These are phyloP conservation scores for Anisogramma anomala DNA, from an alignment of 2,329 filamentous ascomycete genomes.

Conservation along the genomic window DNA sequence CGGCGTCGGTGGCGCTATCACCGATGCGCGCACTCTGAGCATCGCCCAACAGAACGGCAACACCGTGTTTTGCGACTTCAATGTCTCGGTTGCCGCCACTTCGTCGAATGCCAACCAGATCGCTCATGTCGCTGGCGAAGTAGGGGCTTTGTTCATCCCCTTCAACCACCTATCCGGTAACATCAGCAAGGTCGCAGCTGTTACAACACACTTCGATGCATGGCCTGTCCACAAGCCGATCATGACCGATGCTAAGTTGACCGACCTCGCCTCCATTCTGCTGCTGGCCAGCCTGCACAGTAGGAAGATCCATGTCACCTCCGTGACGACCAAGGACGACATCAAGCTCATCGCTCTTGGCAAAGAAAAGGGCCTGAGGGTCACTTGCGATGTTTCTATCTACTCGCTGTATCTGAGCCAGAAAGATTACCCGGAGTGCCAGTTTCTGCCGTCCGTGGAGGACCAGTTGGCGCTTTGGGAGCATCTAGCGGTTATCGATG, in stretches of 20 bases:
- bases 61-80: slow-evolving; percentile 62
- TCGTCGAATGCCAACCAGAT: slow-evolving; percentile 65
- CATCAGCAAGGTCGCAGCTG: slow-evolving; percentile 71
- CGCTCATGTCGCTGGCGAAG: slow-evolving; percentile 58
- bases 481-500: slow-evolving; percentile 59
- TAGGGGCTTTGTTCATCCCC: slow-evolving; percentile 70
- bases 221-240: slow-evolving; percentile 73
- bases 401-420: slow-evolving; percentile 67
- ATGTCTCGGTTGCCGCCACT: slow-evolving; percentile 66
- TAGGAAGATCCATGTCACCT: slow-evolving; percentile 68
- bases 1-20: slow-evolving; percentile 60
- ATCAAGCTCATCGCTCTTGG: slow-evolving; percentile 65
- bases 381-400: slow-evolving; percentile 73
- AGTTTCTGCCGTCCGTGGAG: slow-evolving; percentile 51
- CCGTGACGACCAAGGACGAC: slow-evolving; percentile 70
- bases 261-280: slow-evolving; percentile 69
- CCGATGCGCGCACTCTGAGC: slow-evolving; percentile 59
- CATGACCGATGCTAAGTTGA: slow-evolving; percentile 69
- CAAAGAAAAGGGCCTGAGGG: slow-evolving; percentile 70
- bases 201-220: slow-evolving; percentile 65
- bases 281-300: slow-evolving; percentile 67
- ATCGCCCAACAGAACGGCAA: slow-evolving; percentile 61
- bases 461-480: slow-evolving; percentile 69
- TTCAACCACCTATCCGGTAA: slow-evolving; percentile 75
- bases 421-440: slow-evolving; percentile 56